Evolutionary conservation across 2,329 filamentous ascomycete genomes (phyloP).

Genomic region (Xylariales sp.): DNA sequence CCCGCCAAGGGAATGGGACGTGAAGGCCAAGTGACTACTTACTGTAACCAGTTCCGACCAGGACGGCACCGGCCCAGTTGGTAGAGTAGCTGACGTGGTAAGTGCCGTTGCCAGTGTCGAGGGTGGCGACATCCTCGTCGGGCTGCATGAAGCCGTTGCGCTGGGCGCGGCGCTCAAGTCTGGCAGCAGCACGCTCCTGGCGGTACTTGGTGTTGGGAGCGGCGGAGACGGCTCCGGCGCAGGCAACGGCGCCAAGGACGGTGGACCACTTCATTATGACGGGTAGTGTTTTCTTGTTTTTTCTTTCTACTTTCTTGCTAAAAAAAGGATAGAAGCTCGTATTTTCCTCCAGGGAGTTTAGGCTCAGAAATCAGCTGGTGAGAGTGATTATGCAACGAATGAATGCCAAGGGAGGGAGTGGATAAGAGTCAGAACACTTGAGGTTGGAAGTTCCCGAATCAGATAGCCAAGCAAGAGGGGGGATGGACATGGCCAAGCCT

Average conservation of each 20-base stretch:
- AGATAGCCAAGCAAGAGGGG: not conserved
- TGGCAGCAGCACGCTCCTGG: constrained; percentile 28
- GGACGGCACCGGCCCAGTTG: constrained; percentile 58
- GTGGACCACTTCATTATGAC: constrained; percentile 43
- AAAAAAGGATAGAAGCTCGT: not conserved
- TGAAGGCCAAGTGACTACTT: too few relatives aligned
- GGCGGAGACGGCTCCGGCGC: constrained; percentile 36
- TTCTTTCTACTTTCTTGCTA: too few relatives aligned
- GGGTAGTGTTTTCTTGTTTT: too few relatives aligned
- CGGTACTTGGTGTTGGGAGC: constrained; percentile 39
- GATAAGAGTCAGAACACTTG: not conserved
- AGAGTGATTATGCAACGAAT: not conserved
- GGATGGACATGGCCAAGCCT: not conserved
- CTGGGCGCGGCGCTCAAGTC: constrained; percentile 12
- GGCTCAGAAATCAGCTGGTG: not conserved
- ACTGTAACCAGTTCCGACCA: constrained; percentile 47
- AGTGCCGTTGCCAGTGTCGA: constrained; percentile 1
- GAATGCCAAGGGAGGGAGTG: not conserved
- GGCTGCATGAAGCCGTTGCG: constrained; percentile 4
- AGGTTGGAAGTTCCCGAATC: not conserved
- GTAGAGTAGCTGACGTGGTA: constrained; percentile 43
- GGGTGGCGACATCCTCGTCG: not conserved
- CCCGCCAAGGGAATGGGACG: too few relatives aligned
- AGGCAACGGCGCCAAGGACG: constrained; percentile 28
- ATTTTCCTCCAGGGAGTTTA: not conserved